Base-by-base conservation (phyloP, 2,329 filamentous ascomycete genomes). In the Exophiala bonariae region DNA sequence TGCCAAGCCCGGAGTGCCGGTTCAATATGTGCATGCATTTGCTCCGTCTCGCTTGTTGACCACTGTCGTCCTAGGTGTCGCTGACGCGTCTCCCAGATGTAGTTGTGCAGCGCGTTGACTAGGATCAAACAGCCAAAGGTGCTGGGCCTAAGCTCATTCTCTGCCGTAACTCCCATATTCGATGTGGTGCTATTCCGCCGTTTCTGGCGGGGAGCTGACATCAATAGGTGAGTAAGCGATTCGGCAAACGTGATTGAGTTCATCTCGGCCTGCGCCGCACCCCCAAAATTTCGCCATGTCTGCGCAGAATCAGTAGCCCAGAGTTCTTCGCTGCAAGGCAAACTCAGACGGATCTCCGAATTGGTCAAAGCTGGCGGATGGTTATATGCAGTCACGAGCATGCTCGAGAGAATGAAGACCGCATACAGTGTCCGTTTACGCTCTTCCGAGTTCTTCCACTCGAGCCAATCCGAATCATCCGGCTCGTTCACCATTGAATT, bases 71-170 rank as follows among this genome's bases (percentile, higher is more conserved):
- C 90, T 59, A 91, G 85, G 59, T 96, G 91, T 42, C 90, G 79
- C 67, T 96, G 91, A 18, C 92, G 80, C 0, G 91, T 96, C 69
- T 97, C 92, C 93, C 93, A 97, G 35, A 97, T 96, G 67, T 96
- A 96, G 59, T 96, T 96, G 70, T 97, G 93, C 18, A 97, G 76
- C 3, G 93, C 91, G 63, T 96, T 92, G 64, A 97, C 96, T 54
- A 99, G 72, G 4, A 96, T 80, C 22, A 96, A 76, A 64, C 90
- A 96, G 7, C 92, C 93, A 65, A 96, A 95, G 0, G 90, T 91
- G 69, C 92, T 96, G 0, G 90, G 89, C 56, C 81, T 82, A 38
- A 93, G 74, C 26, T 89, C 83, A 43, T 75, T 82, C 55, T 79
- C 74, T 22, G 75, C 74, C 1, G 69, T 52, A 10, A 61, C 39